phyloP scores from a whole-genome alignment of 2,329 filamentous ascomycete genomes.

The Metarhizium brunneum region DNA sequence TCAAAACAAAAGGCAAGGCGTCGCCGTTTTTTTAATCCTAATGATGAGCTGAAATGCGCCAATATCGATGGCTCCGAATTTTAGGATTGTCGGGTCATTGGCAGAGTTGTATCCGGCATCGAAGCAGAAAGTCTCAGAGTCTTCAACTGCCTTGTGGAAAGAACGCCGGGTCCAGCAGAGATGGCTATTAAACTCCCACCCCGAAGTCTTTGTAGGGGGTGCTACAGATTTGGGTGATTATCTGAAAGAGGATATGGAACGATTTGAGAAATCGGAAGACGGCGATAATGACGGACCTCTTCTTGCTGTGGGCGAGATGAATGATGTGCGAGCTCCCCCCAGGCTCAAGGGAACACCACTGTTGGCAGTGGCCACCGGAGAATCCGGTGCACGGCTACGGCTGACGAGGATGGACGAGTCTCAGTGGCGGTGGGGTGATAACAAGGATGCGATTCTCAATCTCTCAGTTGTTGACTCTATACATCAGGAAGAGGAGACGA shows the following conservation, averaged over 20 bases:
- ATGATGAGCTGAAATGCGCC: background rate
- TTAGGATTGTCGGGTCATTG: conserved; percentile 22
- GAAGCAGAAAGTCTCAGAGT: conserved; percentile 13
- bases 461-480: conserved; percentile 32
- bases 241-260: conserved; percentile 27
- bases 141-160: conserved; percentile 18
- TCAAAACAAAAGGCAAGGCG: background rate
- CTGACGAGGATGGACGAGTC: conserved; percentile 41
- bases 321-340: conserved; percentile 25
- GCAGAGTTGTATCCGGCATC: conserved; percentile 26
- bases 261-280: conserved; percentile 18
- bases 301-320: conserved; percentile 48
- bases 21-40: too few species aligned
- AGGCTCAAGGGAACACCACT: conserved; percentile 20
- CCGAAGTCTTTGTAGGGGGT: conserved; percentile 37
- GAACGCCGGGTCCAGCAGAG: conserved; percentile 28
- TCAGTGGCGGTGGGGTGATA: conserved; percentile 43
- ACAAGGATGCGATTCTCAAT: conserved; percentile 35
- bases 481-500: conserved; percentile 35
- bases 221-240: conserved; percentile 17
- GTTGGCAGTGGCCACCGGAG: conserved; percentile 44
- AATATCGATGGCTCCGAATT: conserved; percentile 18
- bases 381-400: conserved; percentile 47
- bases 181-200: conserved; percentile 43
- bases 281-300: conserved; percentile 20